Base-by-base conservation (phyloP, 495 filamentous ascomycete genomes). In the Penicillium roqueforti region DNA sequence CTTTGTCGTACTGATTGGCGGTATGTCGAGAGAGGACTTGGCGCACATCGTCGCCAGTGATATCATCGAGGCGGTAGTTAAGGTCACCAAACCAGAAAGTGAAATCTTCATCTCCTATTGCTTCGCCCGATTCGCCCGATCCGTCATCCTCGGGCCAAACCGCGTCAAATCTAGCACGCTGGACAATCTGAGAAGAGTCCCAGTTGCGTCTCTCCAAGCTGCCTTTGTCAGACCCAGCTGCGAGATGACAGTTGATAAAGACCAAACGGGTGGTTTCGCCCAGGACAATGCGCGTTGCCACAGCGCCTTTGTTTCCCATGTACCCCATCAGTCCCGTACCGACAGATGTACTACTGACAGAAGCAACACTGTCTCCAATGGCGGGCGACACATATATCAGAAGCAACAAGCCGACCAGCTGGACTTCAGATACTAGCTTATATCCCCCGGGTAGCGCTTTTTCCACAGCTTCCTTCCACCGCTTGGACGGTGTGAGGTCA, bases 31-130 rank as follows among this genome's bases (percentile, higher is more conserved):
- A 86, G 25, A 99, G 79, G 6, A 97, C 80, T 46, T 85, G 81
- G 20, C 95, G 81, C 29, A 99, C 92, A 68, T 97, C 95, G 43
- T 89, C 89, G 0, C 89, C 91, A 0, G 93, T 87, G 5, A 97
- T 82, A 42, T 85, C 87, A 40, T 96, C 91, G 1, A 99, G 76
- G 31, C 95, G 80, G 62, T 96, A 99, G 68, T 99, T 99, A 8
- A 99, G 77, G 69, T 99, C 95, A 19, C 95, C 95, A 66, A 95
- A 91, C 89, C 92, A 97, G 60, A 97, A 96, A 1, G 85, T 80
- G 70, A 96, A 92, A 65, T 97, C 93, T 55, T 92, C 91, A 42
- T 91, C 85, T 1, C 90, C 91, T 55, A 99, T 85, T n/a, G 71
- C 74, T 56, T 95, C 89, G 10, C 72, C 73, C 23, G 66, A 66